phyloP scores from a whole-genome alignment of 768 basidiomycete species.

The Leccinum sublutescens region DNA sequence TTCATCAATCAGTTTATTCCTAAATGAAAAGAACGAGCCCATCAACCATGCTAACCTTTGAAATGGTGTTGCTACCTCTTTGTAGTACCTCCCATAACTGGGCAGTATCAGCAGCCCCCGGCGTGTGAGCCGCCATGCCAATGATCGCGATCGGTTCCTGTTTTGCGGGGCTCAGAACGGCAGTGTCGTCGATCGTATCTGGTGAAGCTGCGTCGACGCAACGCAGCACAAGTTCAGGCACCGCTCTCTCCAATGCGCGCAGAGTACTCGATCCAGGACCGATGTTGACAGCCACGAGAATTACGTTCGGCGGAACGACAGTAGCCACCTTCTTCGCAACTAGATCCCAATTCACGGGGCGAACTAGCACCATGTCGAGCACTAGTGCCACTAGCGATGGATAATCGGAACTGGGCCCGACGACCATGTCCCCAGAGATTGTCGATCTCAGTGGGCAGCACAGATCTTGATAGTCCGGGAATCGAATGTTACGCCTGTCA shows the following conservation, averaged over 20 bases:
- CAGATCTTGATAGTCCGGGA: slow-evolving; percentile 50
- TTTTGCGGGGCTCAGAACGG: slow-evolving; percentile 13
- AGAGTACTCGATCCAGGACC: slow-evolving; percentile 34
- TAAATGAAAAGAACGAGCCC: not conserved
- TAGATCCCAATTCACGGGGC: slow-evolving; percentile 53
- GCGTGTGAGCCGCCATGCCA: slow-evolving; percentile 63
- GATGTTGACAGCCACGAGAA: slow-evolving; percentile 44
- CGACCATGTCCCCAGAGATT: slow-evolving; percentile 39
- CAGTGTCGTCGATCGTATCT: slow-evolving; percentile 1
- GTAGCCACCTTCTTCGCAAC: slow-evolving; percentile 12
- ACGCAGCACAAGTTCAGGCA: no score
- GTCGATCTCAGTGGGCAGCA: slow-evolving; percentile 48
- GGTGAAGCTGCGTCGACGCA: no score
- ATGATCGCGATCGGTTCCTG: slow-evolving; percentile 64
- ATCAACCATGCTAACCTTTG: slow-evolving; percentile 43
- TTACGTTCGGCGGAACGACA: not conserved
- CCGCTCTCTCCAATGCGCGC: no score
- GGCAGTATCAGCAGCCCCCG: slow-evolving; percentile 46
- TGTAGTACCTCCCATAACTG: slow-evolving; percentile 61
- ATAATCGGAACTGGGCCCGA: slow-evolving; percentile 13
- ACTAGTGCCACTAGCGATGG: slow-evolving; percentile 41
- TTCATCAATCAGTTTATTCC: not conserved
- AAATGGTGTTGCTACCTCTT: slow-evolving; percentile 52
- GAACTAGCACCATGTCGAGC: slow-evolving; percentile 40
- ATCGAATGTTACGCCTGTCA: slow-evolving; percentile 42